These are phyloP conservation scores for Agarophyton chilense DNA, from an alignment of 23 red algal genomes.

Conservation along the genomic window DNA sequence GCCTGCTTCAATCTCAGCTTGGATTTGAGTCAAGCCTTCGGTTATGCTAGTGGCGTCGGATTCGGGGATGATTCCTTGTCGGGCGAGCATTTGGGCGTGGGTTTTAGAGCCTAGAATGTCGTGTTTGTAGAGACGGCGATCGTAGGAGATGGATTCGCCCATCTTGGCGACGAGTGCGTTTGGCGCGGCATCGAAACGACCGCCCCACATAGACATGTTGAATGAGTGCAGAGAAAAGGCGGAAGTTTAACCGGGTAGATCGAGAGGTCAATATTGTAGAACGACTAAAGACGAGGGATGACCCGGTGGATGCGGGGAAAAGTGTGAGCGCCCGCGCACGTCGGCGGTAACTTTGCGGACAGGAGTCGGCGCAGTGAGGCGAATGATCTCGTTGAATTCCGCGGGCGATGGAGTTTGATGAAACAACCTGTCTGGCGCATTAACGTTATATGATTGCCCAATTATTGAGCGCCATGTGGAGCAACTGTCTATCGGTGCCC, in stretches of 20 bases:
- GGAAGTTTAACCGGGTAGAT: too few species aligned
- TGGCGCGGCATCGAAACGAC: slow-evolving; percentile 84
- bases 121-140: slow-evolving; percentile 89
- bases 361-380: background rate
- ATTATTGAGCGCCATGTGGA: too few species aligned
- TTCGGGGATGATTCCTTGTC: slow-evolving; percentile 84
- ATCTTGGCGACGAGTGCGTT: slow-evolving; percentile 91
- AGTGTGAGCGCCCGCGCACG: background rate
- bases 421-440: background rate
- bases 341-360: too few species aligned
- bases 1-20: slow-evolving; percentile 82
- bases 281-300: background rate
- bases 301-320: background rate
- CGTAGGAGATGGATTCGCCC: slow-evolving; percentile 93
- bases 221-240: background rate
- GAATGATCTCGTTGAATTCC: slow-evolving; percentile 14
- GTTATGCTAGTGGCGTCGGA: slow-evolving; percentile 68
- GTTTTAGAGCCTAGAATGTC: slow-evolving; percentile 85
- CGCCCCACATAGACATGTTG: slow-evolving; percentile 92
- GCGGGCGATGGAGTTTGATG: background rate
- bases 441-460: background rate
- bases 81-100: slow-evolving; percentile 93
- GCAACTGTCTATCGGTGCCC: too few species aligned
- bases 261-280: too few species aligned
- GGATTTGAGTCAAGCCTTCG: slow-evolving; percentile 67